Percentiles rank a stretch among this genome's conserved stretches.
phyloP scores from a whole-genome alignment of 495 filamentous ascomycete genomes.

The Hypoxylon lenormandii region DNA sequence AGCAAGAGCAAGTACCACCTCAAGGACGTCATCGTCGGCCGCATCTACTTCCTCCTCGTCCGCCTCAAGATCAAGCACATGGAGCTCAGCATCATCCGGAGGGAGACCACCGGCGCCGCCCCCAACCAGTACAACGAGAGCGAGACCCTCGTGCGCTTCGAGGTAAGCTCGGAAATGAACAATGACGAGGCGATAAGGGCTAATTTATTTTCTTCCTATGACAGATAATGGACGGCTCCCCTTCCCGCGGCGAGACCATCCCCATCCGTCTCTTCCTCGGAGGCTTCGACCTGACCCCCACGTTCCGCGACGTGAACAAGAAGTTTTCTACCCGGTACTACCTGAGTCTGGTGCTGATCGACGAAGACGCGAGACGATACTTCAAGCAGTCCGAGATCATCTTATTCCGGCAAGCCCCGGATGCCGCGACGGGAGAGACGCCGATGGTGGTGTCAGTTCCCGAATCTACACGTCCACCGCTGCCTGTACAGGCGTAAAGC shows the following conservation, averaged over 20 bases:
- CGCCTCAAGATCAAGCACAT: slow-evolving; percentile 99
- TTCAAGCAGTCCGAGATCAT: slow-evolving; percentile 99
- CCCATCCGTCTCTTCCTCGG: slow-evolving; percentile 97
- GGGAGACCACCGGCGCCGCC: slow-evolving; percentile 96
- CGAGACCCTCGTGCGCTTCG: slow-evolving; percentile 96
- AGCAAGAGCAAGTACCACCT: slow-evolving; percentile 98
- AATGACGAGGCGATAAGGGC: slow-evolving; percentile 22
- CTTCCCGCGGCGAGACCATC: slow-evolving; percentile 96
- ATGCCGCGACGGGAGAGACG: slow-evolving; percentile 56
- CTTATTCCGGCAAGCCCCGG: slow-evolving; percentile 92
- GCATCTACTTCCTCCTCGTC: slow-evolving; percentile 98
- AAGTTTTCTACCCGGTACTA: slow-evolving; percentile 99
- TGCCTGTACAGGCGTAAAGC: slow-evolving; percentile 37
- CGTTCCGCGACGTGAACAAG: slow-evolving; percentile 99
- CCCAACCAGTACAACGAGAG: slow-evolving; percentile 99
- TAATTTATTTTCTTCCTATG: slow-evolving; percentile 12
- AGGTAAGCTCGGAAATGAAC: slow-evolving; percentile 80
- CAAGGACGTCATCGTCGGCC: slow-evolving; percentile 98
- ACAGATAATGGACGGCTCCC: slow-evolving; percentile 98
- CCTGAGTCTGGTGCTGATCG: slow-evolving; percentile 93
- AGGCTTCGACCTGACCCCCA: slow-evolving; percentile 96
- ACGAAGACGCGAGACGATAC: slow-evolving; percentile 96
- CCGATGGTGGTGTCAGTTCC: slow-evolving; percentile 45
- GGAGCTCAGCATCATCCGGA: slow-evolving; percentile 96
- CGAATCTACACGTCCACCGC: slow-evolving; percentile 42